Percentiles rank a stretch among this genome's conserved stretches.
phyloP scores from a whole-genome alignment of 148 eudicot genomes.

The Linanthus parryae region DNA sequence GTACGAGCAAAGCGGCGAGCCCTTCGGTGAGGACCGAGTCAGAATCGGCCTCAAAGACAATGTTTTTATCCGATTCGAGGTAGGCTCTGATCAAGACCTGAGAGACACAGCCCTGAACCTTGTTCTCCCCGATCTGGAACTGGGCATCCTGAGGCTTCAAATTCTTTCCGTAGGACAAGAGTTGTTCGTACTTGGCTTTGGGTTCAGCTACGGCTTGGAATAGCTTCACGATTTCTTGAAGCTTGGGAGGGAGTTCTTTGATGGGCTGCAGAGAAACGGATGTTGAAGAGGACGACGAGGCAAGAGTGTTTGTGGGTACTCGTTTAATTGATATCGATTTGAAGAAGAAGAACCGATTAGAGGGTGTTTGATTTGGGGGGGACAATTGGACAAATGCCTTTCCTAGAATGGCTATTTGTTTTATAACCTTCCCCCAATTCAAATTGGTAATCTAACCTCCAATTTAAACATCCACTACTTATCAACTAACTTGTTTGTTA shows the following conservation, averaged over 20 bases:
- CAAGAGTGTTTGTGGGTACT: conserved; percentile 33
- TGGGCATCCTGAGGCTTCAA: conserved; percentile 37
- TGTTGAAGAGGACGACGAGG: no score
- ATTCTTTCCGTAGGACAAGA: conserved; percentile 49
- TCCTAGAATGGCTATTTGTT: no score
- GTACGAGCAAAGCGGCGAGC: no score
- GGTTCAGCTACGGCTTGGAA: conserved; percentile 57
- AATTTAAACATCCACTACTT: no score
- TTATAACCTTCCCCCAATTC: no score
- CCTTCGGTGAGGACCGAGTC: conserved; percentile 73
- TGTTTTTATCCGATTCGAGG: conserved; percentile 33
- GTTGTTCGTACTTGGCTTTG: conserved; percentile 68
- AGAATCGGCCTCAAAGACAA: conserved; percentile 66
- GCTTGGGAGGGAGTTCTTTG: conserved; percentile 65
- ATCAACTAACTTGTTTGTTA: no score
- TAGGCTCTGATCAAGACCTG: conserved; percentile 78
- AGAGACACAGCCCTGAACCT: no score
- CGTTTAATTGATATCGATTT: conserved; percentile 51
- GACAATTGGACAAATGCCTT: no score
- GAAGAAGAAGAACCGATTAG: conserved; percentile 20
- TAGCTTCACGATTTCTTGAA: conserved; percentile 58
- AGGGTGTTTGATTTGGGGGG: no score
- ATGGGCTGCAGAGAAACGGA: conserved; percentile 37
- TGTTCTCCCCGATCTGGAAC: conserved; percentile 49
- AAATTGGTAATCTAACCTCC: no score